Conservation (phyloP, 345 rosid species). For the Pistacia vera region DNA sequence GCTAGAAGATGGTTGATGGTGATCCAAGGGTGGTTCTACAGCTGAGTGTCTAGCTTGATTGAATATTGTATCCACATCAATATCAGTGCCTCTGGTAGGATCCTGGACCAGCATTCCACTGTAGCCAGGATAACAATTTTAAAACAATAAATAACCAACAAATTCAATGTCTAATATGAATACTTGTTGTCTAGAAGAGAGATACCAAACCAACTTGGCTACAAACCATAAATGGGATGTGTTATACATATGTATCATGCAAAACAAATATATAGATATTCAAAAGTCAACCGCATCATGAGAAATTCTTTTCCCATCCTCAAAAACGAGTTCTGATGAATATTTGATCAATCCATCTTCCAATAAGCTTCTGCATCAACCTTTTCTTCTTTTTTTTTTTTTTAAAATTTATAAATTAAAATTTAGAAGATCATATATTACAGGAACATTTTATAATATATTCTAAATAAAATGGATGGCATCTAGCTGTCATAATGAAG, state of each 20-base stretch:
- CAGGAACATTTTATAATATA: background rate
- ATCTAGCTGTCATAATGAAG: background rate
- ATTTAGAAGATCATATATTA: background rate
- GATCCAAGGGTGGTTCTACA: conserved; percentile 64
- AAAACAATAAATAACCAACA: background rate
- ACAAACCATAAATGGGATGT: background rate
- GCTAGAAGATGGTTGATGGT: conserved; percentile 46
- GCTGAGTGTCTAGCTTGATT: conserved; percentile 66
- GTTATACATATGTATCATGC: background rate
- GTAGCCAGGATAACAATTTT: conserved; percentile 12
- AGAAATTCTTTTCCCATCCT: background rate
- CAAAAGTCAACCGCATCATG: background rate
- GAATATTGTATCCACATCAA: conserved; percentile 70
- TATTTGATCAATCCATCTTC: background rate
- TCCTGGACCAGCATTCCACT: conserved; percentile 96
- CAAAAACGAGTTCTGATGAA: background rate
- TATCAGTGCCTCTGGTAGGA: conserved; percentile 59
- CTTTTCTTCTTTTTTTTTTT: background rate
- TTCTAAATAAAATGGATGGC: background rate
- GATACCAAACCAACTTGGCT: background rate
- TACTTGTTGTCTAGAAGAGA: background rate
- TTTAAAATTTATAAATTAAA: background rate
- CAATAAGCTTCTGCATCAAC: background rate
- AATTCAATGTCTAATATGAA: background rate
- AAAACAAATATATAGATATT: background rate